These are phyloP conservation scores for Wickerhamiella australiensis DNA, from an alignment of 805 yeast genomes.

Conservation along the genomic window DNA sequence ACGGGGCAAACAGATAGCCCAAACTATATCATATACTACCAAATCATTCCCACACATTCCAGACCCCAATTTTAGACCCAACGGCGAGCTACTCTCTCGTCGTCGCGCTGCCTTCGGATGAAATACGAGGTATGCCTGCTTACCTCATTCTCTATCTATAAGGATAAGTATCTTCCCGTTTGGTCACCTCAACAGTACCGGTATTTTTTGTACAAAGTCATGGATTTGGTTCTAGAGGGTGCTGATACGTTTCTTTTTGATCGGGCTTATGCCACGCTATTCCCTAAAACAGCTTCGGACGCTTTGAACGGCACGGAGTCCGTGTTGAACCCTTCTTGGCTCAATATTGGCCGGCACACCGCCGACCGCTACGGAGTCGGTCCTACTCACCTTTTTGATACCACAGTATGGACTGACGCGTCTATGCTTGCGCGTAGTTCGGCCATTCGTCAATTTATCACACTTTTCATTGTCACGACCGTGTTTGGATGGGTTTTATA, in stretches of 20 bases:
- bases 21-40: too few relatives aligned
- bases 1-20: too few relatives aligned
- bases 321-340: background rate
- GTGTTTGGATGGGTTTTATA: constrained; percentile 83
- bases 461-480: constrained; percentile 57
- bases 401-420: constrained; percentile 44
- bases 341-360: constrained; percentile 10
- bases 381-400: constrained; percentile 46
- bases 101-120: background rate
- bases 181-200: background rate
- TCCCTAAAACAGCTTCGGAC: constrained; percentile 35
- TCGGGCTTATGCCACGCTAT: constrained; percentile 50
- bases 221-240: constrained; percentile 87
- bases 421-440: constrained; percentile 65
- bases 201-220: constrained; percentile 28
- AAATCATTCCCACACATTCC: too few relatives aligned
- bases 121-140: background rate
- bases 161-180: background rate
- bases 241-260: constrained; percentile 67
- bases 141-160: background rate
- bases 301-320: constrained; percentile 1
- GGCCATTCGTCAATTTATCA: constrained; percentile 53
- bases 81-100: too few relatives aligned
- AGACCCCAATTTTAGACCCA: too few relatives aligned
- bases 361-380: constrained; percentile 21